Conservation (phyloP, 1,139 yeast genomes). For the Candida sanyaensis region DNA sequence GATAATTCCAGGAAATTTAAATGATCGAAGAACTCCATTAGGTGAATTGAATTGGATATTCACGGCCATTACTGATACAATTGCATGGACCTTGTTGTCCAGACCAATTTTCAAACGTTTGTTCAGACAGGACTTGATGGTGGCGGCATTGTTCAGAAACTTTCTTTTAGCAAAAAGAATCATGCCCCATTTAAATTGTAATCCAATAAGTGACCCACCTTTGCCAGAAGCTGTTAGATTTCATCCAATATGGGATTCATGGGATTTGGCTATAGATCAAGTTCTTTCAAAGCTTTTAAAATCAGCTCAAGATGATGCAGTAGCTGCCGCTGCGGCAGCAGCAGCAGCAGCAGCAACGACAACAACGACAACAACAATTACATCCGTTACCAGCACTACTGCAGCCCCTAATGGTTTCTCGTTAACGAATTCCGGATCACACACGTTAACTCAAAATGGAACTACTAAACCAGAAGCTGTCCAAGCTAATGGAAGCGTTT, state of each 20-base stretch:
- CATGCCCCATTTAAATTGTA: constrained; percentile 92
- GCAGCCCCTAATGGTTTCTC: constrained; percentile 7
- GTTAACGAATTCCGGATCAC: constrained; percentile 1
- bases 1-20: constrained; percentile 82
- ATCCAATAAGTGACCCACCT: constrained; percentile 93
- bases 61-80: constrained; percentile 96
- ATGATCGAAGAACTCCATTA: constrained; percentile 91
- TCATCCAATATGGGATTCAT: constrained; percentile 97
- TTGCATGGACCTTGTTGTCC: constrained; percentile 94
- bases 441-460: constrained; percentile 1
- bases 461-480: not conserved
- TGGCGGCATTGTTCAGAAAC: constrained; percentile 92
- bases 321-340: not conserved
- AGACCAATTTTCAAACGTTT: constrained; percentile 85
- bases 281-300: constrained; percentile 72
- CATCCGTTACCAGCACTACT: not conserved
- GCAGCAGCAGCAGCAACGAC: not conserved
- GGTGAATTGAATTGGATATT: constrained; percentile 98
- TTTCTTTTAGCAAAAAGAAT: constrained; percentile 88
- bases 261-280: constrained; percentile 97
- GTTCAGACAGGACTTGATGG: constrained; percentile 94
- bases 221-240: constrained; percentile 77
- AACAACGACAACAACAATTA: no score
- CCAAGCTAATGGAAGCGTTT: constrained; percentile 12
- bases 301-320: constrained; percentile 20